Percentiles rank a stretch among this genome's conserved stretches.
These are phyloP conservation scores for Scenedesmus sp. DNA, from an alignment of 163 green algal genomes.

Conservation along the genomic window DNA sequence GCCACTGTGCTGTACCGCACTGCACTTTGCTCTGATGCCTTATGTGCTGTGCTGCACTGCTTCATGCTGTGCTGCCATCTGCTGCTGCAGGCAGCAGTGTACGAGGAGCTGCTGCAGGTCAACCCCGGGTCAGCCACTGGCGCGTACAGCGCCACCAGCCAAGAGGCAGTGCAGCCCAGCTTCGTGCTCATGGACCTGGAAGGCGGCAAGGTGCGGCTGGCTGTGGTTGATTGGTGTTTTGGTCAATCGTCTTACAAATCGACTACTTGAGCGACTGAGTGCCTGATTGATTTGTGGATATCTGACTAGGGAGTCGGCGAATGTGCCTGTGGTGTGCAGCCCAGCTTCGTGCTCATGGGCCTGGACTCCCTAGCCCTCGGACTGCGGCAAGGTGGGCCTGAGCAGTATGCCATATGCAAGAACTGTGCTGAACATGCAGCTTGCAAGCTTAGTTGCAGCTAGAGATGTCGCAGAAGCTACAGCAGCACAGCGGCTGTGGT, in stretches of 20 bases:
- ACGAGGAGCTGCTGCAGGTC: constrained; percentile 88
- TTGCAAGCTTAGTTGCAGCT: no score
- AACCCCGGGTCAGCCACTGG: constrained; percentile 96
- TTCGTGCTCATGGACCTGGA: constrained; percentile 99
- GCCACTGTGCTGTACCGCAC: neutral
- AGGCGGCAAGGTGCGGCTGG: constrained; percentile 75
- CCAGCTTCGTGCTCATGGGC: constrained; percentile 97
- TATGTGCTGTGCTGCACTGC: neutral
- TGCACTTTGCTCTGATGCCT: no score
- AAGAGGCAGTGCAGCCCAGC: constrained; percentile 72
- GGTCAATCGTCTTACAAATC: no score
- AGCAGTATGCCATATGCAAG: no score
- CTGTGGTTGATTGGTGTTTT: neutral
- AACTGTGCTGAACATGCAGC: no score
- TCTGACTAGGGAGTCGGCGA: no score
- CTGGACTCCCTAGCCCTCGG: no score
- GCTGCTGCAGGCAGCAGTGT: constrained; percentile 71
- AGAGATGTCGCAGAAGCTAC: no score
- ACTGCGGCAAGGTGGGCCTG: constrained; percentile 81
- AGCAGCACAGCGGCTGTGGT: no score
- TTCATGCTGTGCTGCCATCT: neutral
- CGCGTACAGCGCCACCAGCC: constrained; percentile 75
- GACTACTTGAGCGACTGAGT: no score
- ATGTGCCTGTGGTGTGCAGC: constrained; percentile 30
- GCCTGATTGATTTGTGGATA: no score